These are phyloP conservation scores for Diutina pseudorugosa DNA, from an alignment of 1,139 yeast genomes.

Conservation along the genomic window DNA sequence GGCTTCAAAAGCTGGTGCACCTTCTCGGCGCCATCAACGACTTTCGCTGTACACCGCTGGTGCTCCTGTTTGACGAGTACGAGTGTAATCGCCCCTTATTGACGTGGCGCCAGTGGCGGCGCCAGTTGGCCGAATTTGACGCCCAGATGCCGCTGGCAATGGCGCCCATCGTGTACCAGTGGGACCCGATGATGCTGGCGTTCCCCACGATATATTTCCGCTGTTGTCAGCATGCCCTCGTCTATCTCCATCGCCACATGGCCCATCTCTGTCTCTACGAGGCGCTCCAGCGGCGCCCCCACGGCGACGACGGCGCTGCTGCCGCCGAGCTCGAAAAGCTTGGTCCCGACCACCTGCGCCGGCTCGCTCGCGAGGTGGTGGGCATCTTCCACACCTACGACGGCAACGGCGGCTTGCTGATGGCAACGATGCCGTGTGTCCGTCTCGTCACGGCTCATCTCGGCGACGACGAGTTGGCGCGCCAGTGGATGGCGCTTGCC, in stretches of 20 bases:
- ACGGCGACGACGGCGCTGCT: neutral
- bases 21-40: neutral
- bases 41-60: neutral
- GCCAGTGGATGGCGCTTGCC: neutral
- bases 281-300: slow-evolving; percentile 1
- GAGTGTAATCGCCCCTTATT: neutral
- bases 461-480: neutral
- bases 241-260: neutral
- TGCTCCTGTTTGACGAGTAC: neutral
- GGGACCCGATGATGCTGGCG: slow-evolving; percentile 2
- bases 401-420: neutral
- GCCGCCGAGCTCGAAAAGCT: neutral
- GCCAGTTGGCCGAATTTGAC: neutral
- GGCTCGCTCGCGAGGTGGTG: slow-evolving; percentile 1
- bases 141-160: neutral
- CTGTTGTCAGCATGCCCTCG: neutral
- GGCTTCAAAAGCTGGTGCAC: neutral
- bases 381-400: neutral
- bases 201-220: neutral
- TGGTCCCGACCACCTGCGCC: neutral
- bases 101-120: neutral
- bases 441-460: neutral
- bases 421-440: neutral
- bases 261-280: neutral
- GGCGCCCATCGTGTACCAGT: neutral